Conservation (phyloP, 2,329 filamentous ascomycete species). For the Chaetothyriales sp. region DNA sequence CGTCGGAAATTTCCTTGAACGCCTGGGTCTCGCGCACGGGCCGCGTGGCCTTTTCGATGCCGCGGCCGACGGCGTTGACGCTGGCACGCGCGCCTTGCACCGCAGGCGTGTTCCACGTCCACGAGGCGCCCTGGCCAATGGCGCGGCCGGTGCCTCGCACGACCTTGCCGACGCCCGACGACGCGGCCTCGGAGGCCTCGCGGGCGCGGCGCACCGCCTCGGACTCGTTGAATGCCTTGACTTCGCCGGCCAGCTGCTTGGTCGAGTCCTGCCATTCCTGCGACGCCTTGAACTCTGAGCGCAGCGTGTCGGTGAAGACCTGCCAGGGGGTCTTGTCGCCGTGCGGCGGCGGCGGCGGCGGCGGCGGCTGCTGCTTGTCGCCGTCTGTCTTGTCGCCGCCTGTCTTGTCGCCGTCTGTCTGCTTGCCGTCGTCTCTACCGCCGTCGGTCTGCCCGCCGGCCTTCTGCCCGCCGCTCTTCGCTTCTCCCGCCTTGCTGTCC, state of each 20-base stretch:
- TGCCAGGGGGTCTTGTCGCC: constrained; percentile 98
- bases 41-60: constrained; percentile 85
- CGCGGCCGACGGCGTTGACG: constrained; percentile 71
- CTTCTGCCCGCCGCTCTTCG: constrained; percentile 25
- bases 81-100: constrained; percentile 83
- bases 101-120: constrained; percentile 93
- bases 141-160: constrained; percentile 74
- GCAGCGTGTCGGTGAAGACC: constrained; percentile 94
- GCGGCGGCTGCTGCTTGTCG: constrained; percentile 70
- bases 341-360: constrained; percentile 85
- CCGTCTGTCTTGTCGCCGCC: constrained; percentile 44
- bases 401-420: constrained; percentile 27
- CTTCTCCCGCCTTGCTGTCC: constrained; percentile 29
- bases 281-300: constrained; percentile 84
- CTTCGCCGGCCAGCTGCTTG: constrained; percentile 78
- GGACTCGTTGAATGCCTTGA: constrained; percentile 84
- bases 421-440: constrained; percentile 22
- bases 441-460: not conserved
- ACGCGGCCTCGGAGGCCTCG: constrained; percentile 74
- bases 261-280: constrained; percentile 99
- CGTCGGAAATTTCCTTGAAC: constrained; percentile 83
- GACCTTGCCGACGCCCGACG: constrained; percentile 67
- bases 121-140: constrained; percentile 79
- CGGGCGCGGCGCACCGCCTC: constrained; percentile 76
- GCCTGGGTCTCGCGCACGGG: constrained; percentile 90